A percentile compares a stretch with the other conserved stretches of the same genome.
phyloP scores from a whole-genome alignment of 148 eudicot genomes.

The Selenicereus undatus region DNA sequence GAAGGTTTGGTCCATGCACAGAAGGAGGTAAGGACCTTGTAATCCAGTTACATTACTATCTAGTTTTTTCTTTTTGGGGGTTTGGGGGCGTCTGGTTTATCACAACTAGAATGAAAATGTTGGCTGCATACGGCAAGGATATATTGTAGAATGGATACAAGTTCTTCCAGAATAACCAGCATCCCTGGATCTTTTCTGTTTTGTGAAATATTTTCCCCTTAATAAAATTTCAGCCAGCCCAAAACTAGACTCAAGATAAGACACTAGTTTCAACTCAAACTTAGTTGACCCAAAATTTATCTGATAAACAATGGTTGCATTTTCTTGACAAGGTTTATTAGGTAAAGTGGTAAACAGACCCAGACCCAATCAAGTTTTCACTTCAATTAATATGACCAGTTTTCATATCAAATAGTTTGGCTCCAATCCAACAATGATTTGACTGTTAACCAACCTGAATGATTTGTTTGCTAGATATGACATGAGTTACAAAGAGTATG shows the following conservation, averaged over 20 bases:
- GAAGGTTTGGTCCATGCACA: conserved; percentile 62
- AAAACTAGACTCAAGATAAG: too few species aligned
- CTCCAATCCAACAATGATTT: background rate
- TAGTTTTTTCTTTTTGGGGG: too few species aligned
- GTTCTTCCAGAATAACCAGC: too few species aligned
- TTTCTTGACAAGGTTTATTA: background rate
- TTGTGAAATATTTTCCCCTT: too few species aligned
- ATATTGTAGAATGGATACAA: too few species aligned
- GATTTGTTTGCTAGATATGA: background rate
- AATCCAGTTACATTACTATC: background rate
- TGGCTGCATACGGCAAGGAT: too few species aligned
- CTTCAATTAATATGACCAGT: background rate
- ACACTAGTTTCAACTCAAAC: background rate
- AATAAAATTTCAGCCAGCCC: too few species aligned
- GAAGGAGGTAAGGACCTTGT: conserved; percentile 39
- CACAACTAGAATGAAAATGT: too few species aligned
- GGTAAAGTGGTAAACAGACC: too few species aligned
- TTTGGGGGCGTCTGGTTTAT: too few species aligned
- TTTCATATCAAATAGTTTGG: background rate
- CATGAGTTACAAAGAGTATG: background rate
- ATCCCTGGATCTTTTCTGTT: too few species aligned
- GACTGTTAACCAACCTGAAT: background rate
- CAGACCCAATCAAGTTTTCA: too few species aligned
- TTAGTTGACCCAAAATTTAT: background rate
- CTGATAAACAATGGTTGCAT: background rate